Conservation (phyloP, 805 yeast genomes). For the Barnettozyma siamensis region DNA sequence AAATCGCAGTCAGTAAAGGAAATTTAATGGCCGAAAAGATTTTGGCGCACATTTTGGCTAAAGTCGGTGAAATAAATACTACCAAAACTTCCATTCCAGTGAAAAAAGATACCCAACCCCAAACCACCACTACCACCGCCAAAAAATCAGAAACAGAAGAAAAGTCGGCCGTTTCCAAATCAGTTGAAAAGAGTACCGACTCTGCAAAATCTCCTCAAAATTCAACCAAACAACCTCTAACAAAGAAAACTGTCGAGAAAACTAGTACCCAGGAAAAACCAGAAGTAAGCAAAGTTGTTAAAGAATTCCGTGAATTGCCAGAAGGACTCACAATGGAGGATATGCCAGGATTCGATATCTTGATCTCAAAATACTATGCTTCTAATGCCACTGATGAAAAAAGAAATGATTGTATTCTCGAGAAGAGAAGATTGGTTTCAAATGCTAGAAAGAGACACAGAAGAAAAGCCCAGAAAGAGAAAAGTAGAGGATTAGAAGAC, state of each 20-base stretch:
- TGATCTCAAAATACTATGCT: neutral
- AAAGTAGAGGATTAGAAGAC: neutral
- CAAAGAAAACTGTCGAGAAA: too few species aligned
- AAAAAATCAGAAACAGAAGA: too few species aligned
- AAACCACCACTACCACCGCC: too few species aligned
- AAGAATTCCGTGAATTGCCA: neutral
- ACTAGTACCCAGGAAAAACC: too few species aligned
- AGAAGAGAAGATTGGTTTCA: neutral
- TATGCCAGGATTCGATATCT: neutral
- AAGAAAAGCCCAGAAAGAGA: neutral
- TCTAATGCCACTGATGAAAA: neutral
- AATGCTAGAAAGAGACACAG: slow-evolving; percentile 4
- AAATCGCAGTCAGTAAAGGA: neutral
- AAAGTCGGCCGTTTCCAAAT: too few species aligned
- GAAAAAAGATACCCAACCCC: too few species aligned
- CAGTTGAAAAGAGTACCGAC: too few species aligned
- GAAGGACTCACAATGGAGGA: slow-evolving; percentile 2
- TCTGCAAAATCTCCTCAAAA: neutral
- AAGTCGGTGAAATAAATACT: too few species aligned
- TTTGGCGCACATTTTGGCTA: neutral
- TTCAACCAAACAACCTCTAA: too few species aligned
- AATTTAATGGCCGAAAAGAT: neutral
- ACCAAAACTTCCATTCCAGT: neutral
- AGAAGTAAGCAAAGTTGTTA: too few species aligned
- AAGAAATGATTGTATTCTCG: neutral